A percentile compares a stretch with the other conserved stretches of the same genome.
Conservation (phyloP, 768 basidiomycete species). For the Boletus pseudo-olivaceus region DNA sequence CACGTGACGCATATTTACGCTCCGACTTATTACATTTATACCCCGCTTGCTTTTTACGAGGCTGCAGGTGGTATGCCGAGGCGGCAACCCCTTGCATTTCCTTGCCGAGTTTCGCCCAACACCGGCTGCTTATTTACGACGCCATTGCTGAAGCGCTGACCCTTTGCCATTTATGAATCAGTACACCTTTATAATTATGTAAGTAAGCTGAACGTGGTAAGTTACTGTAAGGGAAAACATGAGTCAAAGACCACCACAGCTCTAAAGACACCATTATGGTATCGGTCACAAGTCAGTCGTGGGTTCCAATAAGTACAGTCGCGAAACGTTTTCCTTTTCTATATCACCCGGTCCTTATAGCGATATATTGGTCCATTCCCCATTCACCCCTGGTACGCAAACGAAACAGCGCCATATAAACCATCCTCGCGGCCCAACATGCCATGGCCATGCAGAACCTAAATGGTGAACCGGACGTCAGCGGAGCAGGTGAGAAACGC, state of each 20-base stretch:
- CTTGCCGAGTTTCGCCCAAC: too few relatives aligned
- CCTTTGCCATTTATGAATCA: too few relatives aligned
- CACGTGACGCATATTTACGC: too few relatives aligned
- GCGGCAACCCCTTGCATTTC: too few relatives aligned
- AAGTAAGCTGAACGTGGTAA: not conserved
- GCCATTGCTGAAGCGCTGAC: too few relatives aligned
- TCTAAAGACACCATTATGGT: not conserved
- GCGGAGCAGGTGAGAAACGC: not conserved
- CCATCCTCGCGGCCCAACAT: constrained; percentile 93
- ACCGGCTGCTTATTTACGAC: too few relatives aligned
- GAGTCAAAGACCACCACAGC: too few relatives aligned
- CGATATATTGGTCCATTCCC: not conserved
- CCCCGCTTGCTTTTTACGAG: too few relatives aligned
- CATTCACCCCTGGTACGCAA: constrained; percentile 81
- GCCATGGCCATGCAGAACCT: constrained; percentile 86
- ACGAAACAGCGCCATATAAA: constrained; percentile 89
- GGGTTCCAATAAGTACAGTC: not conserved
- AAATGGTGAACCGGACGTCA: constrained; percentile 1
- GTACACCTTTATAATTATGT: too few relatives aligned
- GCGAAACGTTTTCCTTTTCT: not conserved
- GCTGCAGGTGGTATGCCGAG: too few relatives aligned
- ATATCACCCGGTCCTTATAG: not conserved
- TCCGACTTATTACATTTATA: too few relatives aligned
- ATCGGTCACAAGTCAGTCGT: not conserved
- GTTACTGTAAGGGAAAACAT: too few relatives aligned